These are phyloP conservation scores for Colletotrichum gigasporum DNA, from an alignment of 2,329 filamentous ascomycete genomes.

Conservation along the genomic window DNA sequence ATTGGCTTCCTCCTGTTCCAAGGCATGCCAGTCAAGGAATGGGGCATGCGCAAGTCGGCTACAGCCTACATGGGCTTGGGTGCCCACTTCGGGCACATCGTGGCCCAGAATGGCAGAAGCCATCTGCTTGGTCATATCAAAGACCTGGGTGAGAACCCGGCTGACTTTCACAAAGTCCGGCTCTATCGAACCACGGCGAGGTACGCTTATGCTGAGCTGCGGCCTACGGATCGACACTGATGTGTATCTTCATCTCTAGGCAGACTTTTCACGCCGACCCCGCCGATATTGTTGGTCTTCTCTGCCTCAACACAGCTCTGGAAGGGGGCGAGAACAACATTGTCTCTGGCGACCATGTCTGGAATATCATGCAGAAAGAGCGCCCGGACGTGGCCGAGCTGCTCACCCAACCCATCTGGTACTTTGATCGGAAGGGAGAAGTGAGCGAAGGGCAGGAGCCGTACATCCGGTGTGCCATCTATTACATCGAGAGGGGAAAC, in stretches of 20 bases:
- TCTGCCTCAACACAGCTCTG: constrained; percentile 81
- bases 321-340: constrained; percentile 88
- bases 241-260: no score
- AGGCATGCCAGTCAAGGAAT: constrained; percentile 78
- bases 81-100: constrained; percentile 86
- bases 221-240: no score
- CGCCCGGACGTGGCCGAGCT: constrained; percentile 81
- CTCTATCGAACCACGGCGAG: constrained; percentile 90
- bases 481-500: constrained; percentile 78
- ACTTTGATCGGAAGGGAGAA: constrained; percentile 92
- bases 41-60: constrained; percentile 82
- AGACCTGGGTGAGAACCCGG: constrained; percentile 83
- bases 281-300: constrained; percentile 81
- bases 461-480: constrained; percentile 76
- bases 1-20: constrained; percentile 94
- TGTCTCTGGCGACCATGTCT: constrained; percentile 80
- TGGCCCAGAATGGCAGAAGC: constrained; percentile 85
- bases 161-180: constrained; percentile 84
- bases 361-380: constrained; percentile 80
- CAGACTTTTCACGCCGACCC: constrained; percentile 91
- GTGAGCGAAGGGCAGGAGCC: constrained; percentile 77
- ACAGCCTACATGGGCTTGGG: constrained; percentile 92
- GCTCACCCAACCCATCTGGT: constrained; percentile 83
- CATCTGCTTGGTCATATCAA: constrained; percentile 92
- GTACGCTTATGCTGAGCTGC: no score